Evolutionary conservation across 1,139 yeast genomes (phyloP), one percentile per base, ranked within the genome.

Genomic region (Sugiyamaella xylanicola): DNA sequence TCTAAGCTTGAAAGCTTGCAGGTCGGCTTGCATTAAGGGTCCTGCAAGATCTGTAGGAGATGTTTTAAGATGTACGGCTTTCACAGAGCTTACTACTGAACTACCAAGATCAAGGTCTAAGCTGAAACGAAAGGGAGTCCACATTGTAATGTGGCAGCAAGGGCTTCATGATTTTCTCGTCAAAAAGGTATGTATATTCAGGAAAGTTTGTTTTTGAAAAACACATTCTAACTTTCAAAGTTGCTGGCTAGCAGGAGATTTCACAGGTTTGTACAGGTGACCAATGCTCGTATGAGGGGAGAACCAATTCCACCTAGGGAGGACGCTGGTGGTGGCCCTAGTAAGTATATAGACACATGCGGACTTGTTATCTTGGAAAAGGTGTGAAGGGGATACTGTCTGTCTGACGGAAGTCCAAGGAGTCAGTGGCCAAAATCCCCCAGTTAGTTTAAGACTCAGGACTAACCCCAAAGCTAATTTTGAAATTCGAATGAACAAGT

Each of bases 221-320:
- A 13, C 15, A 11, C 13, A 8, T 13, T 39, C 32, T 40, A 37
- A 37, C 42, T 5, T 15, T n/a, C 4, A 19, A 15, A 78, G 76
- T 74, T 87, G 5, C 77, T 88, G 62, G 77, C 76, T 43, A 85
- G 93, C 5, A 82, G 80, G 0, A 75, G 80, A 1, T 90, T 90
- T 66, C 86, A 87, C 64, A 74, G 82, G 46, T 82, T 87, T 75
- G 97, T 89, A 4, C 76, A 84, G 46, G 74, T 76, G 55, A 79
- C 89, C 19, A 89, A 90, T 66, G 82, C 87, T 1, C 77, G 86
- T 15, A 78, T 73, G 15, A 66, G 68, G 25, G 61, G 61, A 64
- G 74, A 60, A 76, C 61, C 67, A 71, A 68, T 68, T 61, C 61
- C 72, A 25, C 63, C 68, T 15, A 57, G 69, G 48, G 64, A 65